Evolutionary conservation across 768 basidiomycete genomes (phyloP).

Genomic region (Russula lepida): DNA sequence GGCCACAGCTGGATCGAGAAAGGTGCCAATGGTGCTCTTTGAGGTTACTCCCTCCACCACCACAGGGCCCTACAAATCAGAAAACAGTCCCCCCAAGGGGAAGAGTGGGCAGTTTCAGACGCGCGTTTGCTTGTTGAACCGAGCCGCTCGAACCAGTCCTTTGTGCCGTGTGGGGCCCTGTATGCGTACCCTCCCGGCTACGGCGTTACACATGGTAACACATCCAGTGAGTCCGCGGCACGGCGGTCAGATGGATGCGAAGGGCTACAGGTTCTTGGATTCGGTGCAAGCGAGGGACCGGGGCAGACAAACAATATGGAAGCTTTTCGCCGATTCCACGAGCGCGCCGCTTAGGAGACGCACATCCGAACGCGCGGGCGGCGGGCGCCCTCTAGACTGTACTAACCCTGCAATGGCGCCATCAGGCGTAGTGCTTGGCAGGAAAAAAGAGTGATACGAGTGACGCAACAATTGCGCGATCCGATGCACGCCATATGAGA

Average conservation of each 20-base stretch:
- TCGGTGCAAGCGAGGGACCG: neutral
- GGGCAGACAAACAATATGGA: neutral
- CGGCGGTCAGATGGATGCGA: neutral
- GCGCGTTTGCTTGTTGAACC: neutral
- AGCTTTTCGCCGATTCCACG: neutral
- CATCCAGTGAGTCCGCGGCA: neutral
- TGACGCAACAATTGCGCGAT: slow-evolving; percentile 4
- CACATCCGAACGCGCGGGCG: neutral
- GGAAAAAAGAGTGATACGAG: neutral
- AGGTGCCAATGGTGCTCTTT: neutral
- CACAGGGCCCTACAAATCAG: neutral
- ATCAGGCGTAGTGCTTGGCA: neutral
- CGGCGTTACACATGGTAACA: neutral
- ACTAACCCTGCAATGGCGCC: slow-evolving; percentile 4
- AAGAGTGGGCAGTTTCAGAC: neutral
- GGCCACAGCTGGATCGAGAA: neutral
- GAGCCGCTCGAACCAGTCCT: slow-evolving; percentile 1
- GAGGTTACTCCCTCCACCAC: neutral
- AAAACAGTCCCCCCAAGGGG: neutral
- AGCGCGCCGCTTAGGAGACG: neutral
- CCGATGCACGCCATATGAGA: neutral
- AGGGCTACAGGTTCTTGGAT: neutral
- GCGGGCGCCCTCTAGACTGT: neutral
- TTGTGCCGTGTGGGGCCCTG: neutral
- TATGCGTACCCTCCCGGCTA: neutral